Base-by-base conservation (phyloP, 305 asterid species). In the Coffea humblotiana region DNA sequence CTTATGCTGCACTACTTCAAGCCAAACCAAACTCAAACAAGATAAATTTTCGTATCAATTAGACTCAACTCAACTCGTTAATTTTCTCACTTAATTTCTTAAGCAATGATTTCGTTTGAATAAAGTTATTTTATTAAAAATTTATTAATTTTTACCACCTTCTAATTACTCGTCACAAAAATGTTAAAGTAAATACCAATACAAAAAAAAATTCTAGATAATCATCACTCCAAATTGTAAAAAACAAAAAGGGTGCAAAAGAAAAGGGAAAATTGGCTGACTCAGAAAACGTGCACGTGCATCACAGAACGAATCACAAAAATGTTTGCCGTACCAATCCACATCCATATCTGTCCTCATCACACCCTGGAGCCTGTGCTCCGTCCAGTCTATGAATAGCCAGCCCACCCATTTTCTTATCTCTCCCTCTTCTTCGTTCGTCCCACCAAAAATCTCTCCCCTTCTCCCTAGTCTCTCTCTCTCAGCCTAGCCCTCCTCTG, bases 371-470 rank as follows among this genome's bases (percentile, higher is more conserved):
- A 40, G 43, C 43, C 52, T 48, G 52, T 48, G 13, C 58, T 4
- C 4, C 58, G 7, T 43, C 45, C 9, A 43, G 12, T 23, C 78
- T 81, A 81, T 84, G 80, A 84, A 84, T 84, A 81, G 82, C 68
- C 72, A 65, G 7, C 23, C 52, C 48, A 32, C 49, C 37, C 21
- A 9, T 1, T 1, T 3, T 2, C 67, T 68, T 29, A 32, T 63
- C 49, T 3, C 49, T 2, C 70, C 68, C 67, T 49, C 48, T 21
- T 18, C 23, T 56, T 77, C 72, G 69, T 35, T 43, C 86, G 66
- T 79, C 71, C 65, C 86, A 75, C 80, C 58, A 60, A 69, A 77
- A 56, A 77, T 66, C 82, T 84, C 84, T 78, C 81, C 16, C 7
- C 32, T 21, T 51, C 1, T 43, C 64, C 75, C 77, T 72, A 63